These are phyloP conservation scores for Fusarium miscanthi DNA, from an alignment of 2,329 filamentous ascomycete species.

Conservation along the genomic window DNA sequence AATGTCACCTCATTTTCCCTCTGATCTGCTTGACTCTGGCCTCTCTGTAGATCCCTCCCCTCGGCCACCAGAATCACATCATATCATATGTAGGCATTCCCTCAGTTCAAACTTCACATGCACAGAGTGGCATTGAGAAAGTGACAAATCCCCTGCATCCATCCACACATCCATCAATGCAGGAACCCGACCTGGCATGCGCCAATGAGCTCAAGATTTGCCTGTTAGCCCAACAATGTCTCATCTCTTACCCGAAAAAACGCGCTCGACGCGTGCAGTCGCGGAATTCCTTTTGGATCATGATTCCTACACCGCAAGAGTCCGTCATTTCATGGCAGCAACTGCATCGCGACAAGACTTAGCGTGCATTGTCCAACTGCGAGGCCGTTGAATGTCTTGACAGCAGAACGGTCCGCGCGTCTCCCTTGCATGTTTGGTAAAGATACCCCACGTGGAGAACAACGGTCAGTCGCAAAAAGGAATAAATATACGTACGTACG, in stretches of 20 bases:
- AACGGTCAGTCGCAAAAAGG: slow-evolving; percentile 20
- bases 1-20: slow-evolving; percentile 12
- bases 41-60: slow-evolving; percentile 7
- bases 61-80: slow-evolving; percentile 21
- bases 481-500: not conserved
- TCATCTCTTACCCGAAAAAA: not conserved
- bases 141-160: slow-evolving; percentile 34
- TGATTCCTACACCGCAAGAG: not conserved
- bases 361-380: not conserved
- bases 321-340: not conserved
- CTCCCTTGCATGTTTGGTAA: slow-evolving; percentile 8
- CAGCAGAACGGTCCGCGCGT: slow-evolving; percentile 27
- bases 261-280: slow-evolving; percentile 13
- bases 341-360: not conserved
- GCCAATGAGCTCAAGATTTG: slow-evolving; percentile 5
- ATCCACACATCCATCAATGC: slow-evolving; percentile 40
- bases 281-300: not conserved
- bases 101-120: slow-evolving; percentile 18
- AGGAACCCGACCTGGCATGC: slow-evolving; percentile 40
- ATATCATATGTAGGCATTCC: not conserved
- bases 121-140: not conserved
- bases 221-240: not conserved
- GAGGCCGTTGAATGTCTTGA: slow-evolving; percentile 26
- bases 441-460: slow-evolving; percentile 24
- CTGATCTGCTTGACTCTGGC: not conserved